Conservation (phyloP, 805 yeast genomes). For the Helenozyma baotianmanensis region DNA sequence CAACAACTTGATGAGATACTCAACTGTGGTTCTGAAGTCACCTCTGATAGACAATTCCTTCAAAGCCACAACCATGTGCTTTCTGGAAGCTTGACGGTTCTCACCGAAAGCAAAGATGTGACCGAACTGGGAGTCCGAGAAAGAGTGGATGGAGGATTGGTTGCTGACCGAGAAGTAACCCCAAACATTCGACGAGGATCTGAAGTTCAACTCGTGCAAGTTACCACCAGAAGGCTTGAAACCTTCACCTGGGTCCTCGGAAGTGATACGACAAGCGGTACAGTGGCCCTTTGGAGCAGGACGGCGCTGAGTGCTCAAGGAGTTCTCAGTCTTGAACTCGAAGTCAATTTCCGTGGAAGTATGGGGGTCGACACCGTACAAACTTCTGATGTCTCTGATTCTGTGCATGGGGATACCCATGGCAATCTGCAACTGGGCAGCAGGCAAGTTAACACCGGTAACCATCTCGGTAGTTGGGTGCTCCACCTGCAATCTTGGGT, state of each 20-base stretch:
- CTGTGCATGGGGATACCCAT: conserved; percentile 99
- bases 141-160: conserved; percentile 95
- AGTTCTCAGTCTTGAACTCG: conserved; percentile 69
- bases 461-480: conserved; percentile 99
- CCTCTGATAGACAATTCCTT: conserved; percentile 96
- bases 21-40: conserved; percentile 97
- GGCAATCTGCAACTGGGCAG: conserved; percentile 97
- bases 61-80: conserved; percentile 98
- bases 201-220: conserved; percentile 90
- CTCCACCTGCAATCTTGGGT: conserved; percentile 98
- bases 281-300: conserved; percentile 98
- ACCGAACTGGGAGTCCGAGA: conserved; percentile 98
- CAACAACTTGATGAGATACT: conserved; percentile 87
- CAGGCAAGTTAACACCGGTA: conserved; percentile 95
- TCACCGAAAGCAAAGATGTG: conserved; percentile 99
- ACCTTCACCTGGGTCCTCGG: conserved; percentile 99
- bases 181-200: conserved; percentile 98
- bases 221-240: conserved; percentile 98
- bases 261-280: conserved; percentile 98
- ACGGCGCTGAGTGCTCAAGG: conserved; percentile 76
- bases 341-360: conserved; percentile 87
- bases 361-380: conserved; percentile 95
- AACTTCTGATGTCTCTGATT: conserved; percentile 84
- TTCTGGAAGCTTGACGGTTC: conserved; percentile 95
- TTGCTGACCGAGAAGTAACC: conserved; percentile 97